A percentile compares a stretch with the other conserved stretches of the same genome.
phyloP scores from a whole-genome alignment of 2,329 filamentous ascomycete genomes.

The Aspergillus fijiensis region DNA sequence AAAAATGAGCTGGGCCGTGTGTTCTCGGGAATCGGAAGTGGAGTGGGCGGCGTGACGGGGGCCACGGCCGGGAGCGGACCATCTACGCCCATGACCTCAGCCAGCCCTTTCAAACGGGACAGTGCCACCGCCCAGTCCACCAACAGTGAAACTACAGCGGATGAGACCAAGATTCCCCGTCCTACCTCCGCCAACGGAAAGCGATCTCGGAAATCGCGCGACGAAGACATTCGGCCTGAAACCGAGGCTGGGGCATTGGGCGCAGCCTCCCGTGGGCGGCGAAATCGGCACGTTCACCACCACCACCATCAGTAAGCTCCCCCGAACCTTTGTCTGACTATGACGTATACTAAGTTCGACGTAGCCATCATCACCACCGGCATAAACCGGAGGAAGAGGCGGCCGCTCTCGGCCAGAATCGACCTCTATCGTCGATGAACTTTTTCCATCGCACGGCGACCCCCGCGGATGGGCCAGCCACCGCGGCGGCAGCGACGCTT shows the following conservation, averaged over 20 bases:
- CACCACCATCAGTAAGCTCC: constrained; percentile 57
- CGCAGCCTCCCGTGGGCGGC: constrained; percentile 63
- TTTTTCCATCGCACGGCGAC: constrained; percentile 32
- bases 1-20: constrained; percentile 94
- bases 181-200: constrained; percentile 54
- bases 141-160: constrained; percentile 39
- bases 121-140: constrained; percentile 47
- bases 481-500: constrained; percentile 14
- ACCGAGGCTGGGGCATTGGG: constrained; percentile 67
- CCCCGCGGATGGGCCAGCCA: constrained; percentile 24
- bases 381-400: constrained; percentile 53
- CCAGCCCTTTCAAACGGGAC: constrained; percentile 53
- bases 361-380: constrained; percentile 55
- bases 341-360: constrained; percentile 18
- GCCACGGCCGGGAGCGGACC: constrained; percentile 51
- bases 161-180: constrained; percentile 44
- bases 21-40: constrained; percentile 86
- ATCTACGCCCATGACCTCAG: constrained; percentile 52
- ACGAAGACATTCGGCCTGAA: constrained; percentile 67
- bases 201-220: constrained; percentile 67
- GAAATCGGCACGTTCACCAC: constrained; percentile 52
- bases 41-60: constrained; percentile 56
- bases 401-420: constrained; percentile 25
- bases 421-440: constrained; percentile 27
- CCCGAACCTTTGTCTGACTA: background rate